Base-by-base conservation (phyloP, 371 early-diverging fungal species). In the Choanephora cucurbitarum region DNA sequence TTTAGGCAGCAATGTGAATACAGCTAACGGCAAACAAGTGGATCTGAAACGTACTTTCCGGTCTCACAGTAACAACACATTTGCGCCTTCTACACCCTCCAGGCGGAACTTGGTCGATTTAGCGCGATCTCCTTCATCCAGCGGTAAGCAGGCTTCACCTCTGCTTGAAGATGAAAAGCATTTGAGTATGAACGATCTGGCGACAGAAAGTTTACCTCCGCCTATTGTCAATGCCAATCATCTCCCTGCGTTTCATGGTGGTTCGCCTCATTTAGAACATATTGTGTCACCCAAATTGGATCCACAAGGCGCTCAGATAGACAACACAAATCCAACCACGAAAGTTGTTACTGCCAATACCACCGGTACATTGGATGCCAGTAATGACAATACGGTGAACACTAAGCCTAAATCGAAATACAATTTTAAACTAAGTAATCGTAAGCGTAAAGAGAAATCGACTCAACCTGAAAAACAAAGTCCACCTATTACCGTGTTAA, bases 401-500 rank as follows among this genome's bases (percentile, higher is more conserved):
- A 17, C 41, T 13, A 49, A 49, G 19, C 31, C 19, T n/a, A 57
- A 57, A 18, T 22, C 58, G 13, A 69, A 58, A 62, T 60, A 59
- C 14, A 62, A 52, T 22, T 62, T 70, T 40, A 73, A 71, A 56
- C 60, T 72, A 28, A 75, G 71, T 51, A 69, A 73, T 33, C 65
- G 67, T 17, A 64, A 66, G 32, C 70, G 70, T 34, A 65, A 71
- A 24, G 74, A 68, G 44, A 69, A 62, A 42, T 60, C 54, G 5
- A 62, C 62, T 10, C 46, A 58, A 44, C 57, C 73, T 15, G 62
- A 68, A 51, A 69, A 72, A 37, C 80, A 76, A 49, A 83, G 78
- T 57, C 85, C 84, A 17, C 86, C 85, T 15, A 87, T 91, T 58
- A 87, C 85, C 28, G 92, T 91, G 7, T 72, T 91, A 17, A 88